Evolutionary conservation across 768 basidiomycete genomes (phyloP).

Genomic region (Leccinum obscurum): DNA sequence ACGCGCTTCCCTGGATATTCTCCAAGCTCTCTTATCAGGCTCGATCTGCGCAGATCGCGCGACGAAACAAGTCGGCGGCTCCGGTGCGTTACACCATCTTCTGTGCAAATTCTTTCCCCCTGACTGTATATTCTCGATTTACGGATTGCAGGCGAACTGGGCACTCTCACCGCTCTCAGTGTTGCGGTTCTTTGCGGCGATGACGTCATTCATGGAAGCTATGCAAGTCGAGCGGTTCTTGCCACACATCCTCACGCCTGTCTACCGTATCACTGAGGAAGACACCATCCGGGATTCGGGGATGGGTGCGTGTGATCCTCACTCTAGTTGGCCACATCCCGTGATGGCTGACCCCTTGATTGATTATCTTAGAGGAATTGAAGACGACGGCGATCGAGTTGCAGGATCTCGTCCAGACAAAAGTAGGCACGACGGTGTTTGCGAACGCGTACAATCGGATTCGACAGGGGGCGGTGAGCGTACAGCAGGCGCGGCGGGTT

Average conservation of each 20-base stretch:
- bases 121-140: not conserved
- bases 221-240: slow-evolving; percentile 64
- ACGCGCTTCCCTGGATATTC: slow-evolving; percentile 89
- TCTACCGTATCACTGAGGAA: slow-evolving; percentile 87
- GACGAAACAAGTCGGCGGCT: slow-evolving; percentile 52
- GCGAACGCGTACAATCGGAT: slow-evolving; percentile 77
- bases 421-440: slow-evolving; percentile 88
- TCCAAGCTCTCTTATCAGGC: slow-evolving; percentile 90
- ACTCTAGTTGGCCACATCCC: not conserved
- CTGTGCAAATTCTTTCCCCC: not conserved
- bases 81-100: slow-evolving; percentile 13
- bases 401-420: slow-evolving; percentile 81
- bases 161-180: slow-evolving; percentile 75
- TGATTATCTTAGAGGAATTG: slow-evolving; percentile 66
- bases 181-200: slow-evolving; percentile 93
- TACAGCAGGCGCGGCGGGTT: slow-evolving; percentile 72
- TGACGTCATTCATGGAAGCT: slow-evolving; percentile 70
- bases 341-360: not conserved
- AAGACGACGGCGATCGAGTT: slow-evolving; percentile 80
- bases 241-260: slow-evolving; percentile 80
- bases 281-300: slow-evolving; percentile 75
- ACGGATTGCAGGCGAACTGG: slow-evolving; percentile 67
- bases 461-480: slow-evolving; percentile 63
- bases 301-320: slow-evolving; percentile 56
- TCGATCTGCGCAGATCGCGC: slow-evolving; percentile 69